Evolutionary conservation across 1,139 yeast species (phyloP), one percentile per base, ranked within the genome.

Genomic region (Suhomyces maxii): DNA sequence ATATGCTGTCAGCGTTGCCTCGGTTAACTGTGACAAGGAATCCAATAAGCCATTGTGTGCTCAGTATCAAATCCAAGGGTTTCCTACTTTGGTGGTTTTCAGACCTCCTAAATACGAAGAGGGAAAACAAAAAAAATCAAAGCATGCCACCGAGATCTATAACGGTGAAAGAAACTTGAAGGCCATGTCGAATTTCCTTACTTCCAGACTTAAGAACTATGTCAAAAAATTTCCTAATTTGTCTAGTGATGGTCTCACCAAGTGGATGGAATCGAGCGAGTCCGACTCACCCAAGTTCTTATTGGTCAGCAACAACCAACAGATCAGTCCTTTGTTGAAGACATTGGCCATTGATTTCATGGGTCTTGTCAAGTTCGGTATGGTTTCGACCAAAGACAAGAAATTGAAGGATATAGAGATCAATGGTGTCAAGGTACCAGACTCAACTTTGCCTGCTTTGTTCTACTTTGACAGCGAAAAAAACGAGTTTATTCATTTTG

Each of bases 21-120:
- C 96, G 11, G 91, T 93, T 8, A 84, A 91, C 65, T 93, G 99
- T 70, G 97, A 91, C 59, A 75, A 76, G 43, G 80, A 76, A 3
- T 63, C 61, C 48, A 90, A 90, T 63, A 83, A 85, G 63, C 76
- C 70, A 26, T 63, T 91, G 6, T 93, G 98, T 68, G 69, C 83
- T n/a, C 68, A 76, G 49, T 77, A 87, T 62, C 74, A 77, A 42
- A 71, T 91, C 39, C 72, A 82, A 54, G 95, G 96, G 0, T 90
- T 79, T 64, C 98, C 98, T 4, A 86, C 97, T 0, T 62, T 91
- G 41, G 71, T 85, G 71, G 85, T 86, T 6, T 89, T 86, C 67
- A 79, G 93, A 59, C 95, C 97, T 2, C 88, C 90, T n/a, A 86
- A 85, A 59, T 66, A 76, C 42, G 70, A 72, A 42, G 53, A 51